Base-by-base conservation (phyloP, 1,284 basidiomycete species). In the Malassezia cuniculi region DNA sequence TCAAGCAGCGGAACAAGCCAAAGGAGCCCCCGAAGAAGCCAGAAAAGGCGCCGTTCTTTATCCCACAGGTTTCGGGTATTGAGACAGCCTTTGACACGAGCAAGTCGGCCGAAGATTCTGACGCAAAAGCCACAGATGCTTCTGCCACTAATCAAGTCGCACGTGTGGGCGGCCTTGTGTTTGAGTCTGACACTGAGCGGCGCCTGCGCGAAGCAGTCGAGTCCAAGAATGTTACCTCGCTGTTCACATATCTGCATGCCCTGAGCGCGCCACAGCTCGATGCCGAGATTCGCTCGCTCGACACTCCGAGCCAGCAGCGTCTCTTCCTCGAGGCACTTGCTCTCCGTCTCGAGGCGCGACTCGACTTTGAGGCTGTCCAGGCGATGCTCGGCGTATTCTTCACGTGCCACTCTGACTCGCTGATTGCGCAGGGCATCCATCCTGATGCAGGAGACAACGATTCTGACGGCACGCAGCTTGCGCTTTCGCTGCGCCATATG, bases 281-380 rank as follows among this genome's bases (percentile, higher is more conserved):
- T 65, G 71, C 87, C 15, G 90, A 95, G 66, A 73, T 97, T 12
- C 84, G 85, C 9, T 81, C 81, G 1, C 56, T 74, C 27, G 71
- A 76, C n/a, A 75, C 78, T 4, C 69, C 81, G 19, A 73, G 79
- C 33, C 74, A 77, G 39, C 72, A 89, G 15, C 70, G 69, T 1
- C 69, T 74, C 5, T 93, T 95, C 70, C 69, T 93, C 26, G 70
- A 73, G 39, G 82, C 85, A 0, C 73, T 97, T 14, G 75, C 74
- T 3, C 74, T 72, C 37, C 78, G 90, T 3, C 72, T 97, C 17
- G 68, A 69, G 28, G 81, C 81, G 12, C 82, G 81, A 55, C 76
- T 78, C 34, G 90, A 99, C 69, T 97, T 90, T 60, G 90, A 99
- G 69, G 87, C 85, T 7, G 82, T 94, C 2, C 87, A 97, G 69